Percentiles rank a stretch among this genome's conserved stretches.
Conservation (phyloP, 345 rosid species). For the Passiflora organensis region DNA sequence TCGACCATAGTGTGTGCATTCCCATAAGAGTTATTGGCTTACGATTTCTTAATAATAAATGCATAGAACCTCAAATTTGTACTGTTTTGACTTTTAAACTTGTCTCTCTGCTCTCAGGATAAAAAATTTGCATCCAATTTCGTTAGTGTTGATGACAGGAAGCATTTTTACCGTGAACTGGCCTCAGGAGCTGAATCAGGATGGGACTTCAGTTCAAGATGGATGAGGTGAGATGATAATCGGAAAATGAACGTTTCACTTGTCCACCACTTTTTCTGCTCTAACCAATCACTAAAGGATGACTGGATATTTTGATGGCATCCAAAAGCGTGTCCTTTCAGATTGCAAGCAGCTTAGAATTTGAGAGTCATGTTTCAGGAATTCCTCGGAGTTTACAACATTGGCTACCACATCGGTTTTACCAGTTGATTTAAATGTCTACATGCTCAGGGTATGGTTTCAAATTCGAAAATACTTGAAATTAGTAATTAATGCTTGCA, state of each 20-base stretch:
- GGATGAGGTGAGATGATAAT: slow-evolving; percentile 90
- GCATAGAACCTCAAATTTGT: neutral
- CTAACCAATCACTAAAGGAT: no score
- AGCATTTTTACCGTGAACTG: slow-evolving; percentile 55
- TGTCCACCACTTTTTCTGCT: no score
- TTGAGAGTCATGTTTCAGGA: slow-evolving; percentile 43
- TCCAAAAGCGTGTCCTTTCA: no score
- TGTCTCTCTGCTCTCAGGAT: slow-evolving; percentile 46
- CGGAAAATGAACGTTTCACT: no score
- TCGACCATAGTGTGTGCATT: slow-evolving; percentile 44
- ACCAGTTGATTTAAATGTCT: slow-evolving; percentile 83
- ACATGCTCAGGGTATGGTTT: slow-evolving; percentile 54
- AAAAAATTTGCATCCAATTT: slow-evolving; percentile 51
- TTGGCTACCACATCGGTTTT: slow-evolving; percentile 66
- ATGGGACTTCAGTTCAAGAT: slow-evolving; percentile 84
- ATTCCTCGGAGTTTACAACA: slow-evolving; percentile 52
- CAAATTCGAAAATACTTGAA: neutral
- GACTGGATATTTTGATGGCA: no score
- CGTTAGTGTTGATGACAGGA: slow-evolving; percentile 37
- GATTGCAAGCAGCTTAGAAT: no score
- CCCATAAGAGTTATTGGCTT: slow-evolving; percentile 3
- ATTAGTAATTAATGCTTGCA: slow-evolving; percentile 1
- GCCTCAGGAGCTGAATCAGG: slow-evolving; percentile 95
- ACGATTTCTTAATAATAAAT: neutral
- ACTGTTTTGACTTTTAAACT: neutral